These are phyloP conservation scores for Suillus subaureus DNA, from an alignment of 768 basidiomycete genomes.

Conservation along the genomic window DNA sequence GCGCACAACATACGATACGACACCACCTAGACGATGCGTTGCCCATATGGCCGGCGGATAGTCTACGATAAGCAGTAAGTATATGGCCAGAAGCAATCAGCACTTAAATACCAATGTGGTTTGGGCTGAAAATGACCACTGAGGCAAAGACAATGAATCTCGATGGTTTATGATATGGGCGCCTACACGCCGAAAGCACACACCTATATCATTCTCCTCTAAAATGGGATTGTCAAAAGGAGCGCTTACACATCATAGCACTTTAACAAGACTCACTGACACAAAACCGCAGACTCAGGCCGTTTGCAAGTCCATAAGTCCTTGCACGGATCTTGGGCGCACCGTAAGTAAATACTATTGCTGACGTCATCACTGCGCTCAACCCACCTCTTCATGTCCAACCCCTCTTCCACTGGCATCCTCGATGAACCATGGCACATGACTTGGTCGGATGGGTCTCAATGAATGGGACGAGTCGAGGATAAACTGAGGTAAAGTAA, in stretches of 20 bases:
- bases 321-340: constrained; percentile 40
- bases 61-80: constrained; percentile 36
- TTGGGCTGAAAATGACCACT: constrained; percentile 69
- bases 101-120: constrained; percentile 53
- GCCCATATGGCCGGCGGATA: constrained; percentile 63
- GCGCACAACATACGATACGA: constrained; percentile 50
- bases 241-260: neutral
- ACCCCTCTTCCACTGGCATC: constrained; percentile 51
- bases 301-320: constrained; percentile 56
- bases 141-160: constrained; percentile 9
- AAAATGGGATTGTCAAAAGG: neutral
- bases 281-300: constrained; percentile 47
- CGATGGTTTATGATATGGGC: neutral
- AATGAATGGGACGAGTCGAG: constrained; percentile 46
- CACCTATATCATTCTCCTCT: constrained; percentile 59
- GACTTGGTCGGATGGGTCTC: constrained; percentile 47
- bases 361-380: neutral
- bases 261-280: constrained; percentile 44
- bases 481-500: constrained; percentile 69
- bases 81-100: constrained; percentile 6
- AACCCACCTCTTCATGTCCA: constrained; percentile 49
- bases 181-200: constrained; percentile 13
- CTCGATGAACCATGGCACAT: constrained; percentile 60
- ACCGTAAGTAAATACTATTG: neutral
- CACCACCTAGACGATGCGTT: constrained; percentile 55